Evolutionary conservation across 345 rosid species (phyloP).

Genomic region (Brassica napus): DNA sequence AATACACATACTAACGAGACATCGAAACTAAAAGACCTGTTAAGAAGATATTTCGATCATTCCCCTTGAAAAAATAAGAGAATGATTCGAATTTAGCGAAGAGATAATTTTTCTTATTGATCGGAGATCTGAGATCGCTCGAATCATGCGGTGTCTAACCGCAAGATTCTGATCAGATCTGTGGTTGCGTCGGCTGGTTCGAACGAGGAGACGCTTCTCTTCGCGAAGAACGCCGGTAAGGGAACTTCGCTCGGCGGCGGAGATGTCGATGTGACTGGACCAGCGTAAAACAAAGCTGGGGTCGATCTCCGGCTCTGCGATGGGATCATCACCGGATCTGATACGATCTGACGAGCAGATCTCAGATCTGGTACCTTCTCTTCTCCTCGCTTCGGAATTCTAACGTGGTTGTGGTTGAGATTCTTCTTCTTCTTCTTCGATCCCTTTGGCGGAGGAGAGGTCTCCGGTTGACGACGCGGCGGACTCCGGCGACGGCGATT

Average conservation of each 20-base stretch:
- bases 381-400: conserved; percentile 69
- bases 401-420: conserved; percentile 37
- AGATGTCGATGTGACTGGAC: conserved; percentile 60
- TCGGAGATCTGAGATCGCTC: background rate
- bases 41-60: no score
- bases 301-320: conserved; percentile 32
- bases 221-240: conserved; percentile 63
- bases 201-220: conserved; percentile 31
- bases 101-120: background rate
- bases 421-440: conserved; percentile 5
- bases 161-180: conserved; percentile 51
- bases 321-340: conserved; percentile 36
- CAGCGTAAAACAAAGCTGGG: conserved; percentile 56
- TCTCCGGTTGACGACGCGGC: conserved; percentile 3
- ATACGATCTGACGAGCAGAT: conserved; percentile 30
- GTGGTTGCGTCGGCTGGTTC: conserved; percentile 48
- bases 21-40: background rate
- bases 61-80: conserved; percentile 8
- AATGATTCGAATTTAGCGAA: conserved; percentile 2
- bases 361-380: conserved; percentile 19
- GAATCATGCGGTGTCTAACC: conserved; percentile 38
- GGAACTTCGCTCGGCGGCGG: conserved; percentile 89
- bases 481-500: conserved; percentile 55
- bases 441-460: background rate
- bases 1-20: background rate